A percentile compares a stretch with the other conserved stretches of the same genome.
phyloP scores from a whole-genome alignment of 176 grass and related monocot species.

The Paspalum vaginatum region DNA sequence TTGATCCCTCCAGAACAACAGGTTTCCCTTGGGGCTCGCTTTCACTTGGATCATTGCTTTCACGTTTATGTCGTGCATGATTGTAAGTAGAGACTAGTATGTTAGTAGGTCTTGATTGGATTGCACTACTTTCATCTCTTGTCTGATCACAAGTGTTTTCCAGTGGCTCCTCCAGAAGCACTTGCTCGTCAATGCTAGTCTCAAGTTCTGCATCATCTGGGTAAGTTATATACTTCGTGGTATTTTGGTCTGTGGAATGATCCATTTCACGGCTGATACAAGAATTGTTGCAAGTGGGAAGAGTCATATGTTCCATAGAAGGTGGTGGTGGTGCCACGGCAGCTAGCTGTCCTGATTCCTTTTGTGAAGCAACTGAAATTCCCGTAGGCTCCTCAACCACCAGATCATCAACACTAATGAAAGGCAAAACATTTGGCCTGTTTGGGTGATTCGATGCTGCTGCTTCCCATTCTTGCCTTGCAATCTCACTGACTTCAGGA shows the following conservation, averaged over 20 bases:
- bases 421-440: neutral
- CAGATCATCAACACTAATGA: neutral
- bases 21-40: too few species aligned
- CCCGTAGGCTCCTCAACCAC: neutral
- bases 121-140: too few species aligned
- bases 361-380: neutral
- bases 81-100: too few species aligned
- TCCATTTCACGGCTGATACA: neutral
- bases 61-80: too few species aligned
- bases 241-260: neutral
- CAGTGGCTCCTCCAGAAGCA: too few species aligned
- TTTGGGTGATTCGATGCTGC: neutral
- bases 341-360: neutral
- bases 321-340: neutral
- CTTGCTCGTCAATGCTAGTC: too few species aligned
- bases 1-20: too few species aligned
- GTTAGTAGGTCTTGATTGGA: too few species aligned
- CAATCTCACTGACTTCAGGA: neutral
- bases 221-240: neutral
- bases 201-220: too few species aligned
- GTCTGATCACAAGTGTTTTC: too few species aligned
- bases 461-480: slow-evolving; percentile 6
- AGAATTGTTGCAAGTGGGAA: neutral
- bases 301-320: neutral
- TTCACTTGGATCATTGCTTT: too few species aligned